phyloP scores from a whole-genome alignment of 2,329 filamentous ascomycete genomes.

The Xylaria sp. region DNA sequence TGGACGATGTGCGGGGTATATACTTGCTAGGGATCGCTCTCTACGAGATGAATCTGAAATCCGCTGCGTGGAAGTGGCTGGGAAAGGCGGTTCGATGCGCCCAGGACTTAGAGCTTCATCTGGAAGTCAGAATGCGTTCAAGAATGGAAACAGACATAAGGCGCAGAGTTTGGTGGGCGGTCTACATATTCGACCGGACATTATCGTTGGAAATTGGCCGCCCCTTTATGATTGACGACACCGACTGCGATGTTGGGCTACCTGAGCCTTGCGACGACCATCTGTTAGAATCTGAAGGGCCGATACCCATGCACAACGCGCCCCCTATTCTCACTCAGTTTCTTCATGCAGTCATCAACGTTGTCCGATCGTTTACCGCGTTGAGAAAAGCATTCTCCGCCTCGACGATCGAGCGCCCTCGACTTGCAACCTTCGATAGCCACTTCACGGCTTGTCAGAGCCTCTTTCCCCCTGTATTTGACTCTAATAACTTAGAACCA shows the following conservation, averaged over 20 bases:
- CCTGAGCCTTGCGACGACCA: slow-evolving; percentile 86
- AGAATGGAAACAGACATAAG: slow-evolving; percentile 87
- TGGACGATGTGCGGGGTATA: slow-evolving; percentile 79
- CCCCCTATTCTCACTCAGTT: slow-evolving; percentile 75
- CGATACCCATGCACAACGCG: slow-evolving; percentile 59
- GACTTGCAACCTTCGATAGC: slow-evolving; percentile 81
- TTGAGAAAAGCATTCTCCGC: slow-evolving; percentile 76
- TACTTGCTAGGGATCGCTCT: slow-evolving; percentile 82
- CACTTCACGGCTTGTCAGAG: slow-evolving; percentile 81
- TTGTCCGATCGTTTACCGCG: slow-evolving; percentile 80
- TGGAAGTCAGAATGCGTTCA: slow-evolving; percentile 77
- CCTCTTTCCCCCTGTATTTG: slow-evolving; percentile 80
- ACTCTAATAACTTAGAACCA: slow-evolving; percentile 71
- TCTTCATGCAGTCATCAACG: slow-evolving; percentile 81
- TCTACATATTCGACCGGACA: slow-evolving; percentile 88
- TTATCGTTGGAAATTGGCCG: slow-evolving; percentile 83
- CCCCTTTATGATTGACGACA: slow-evolving; percentile 84
- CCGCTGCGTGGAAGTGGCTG: slow-evolving; percentile 87
- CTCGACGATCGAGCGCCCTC: slow-evolving; percentile 72
- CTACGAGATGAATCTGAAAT: slow-evolving; percentile 86
- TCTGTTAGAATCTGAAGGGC: slow-evolving; percentile 71
- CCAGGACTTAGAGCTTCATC: slow-evolving; percentile 85
- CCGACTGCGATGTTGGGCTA: slow-evolving; percentile 85
- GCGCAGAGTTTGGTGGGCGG: slow-evolving; percentile 90
- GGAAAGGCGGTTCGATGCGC: slow-evolving; percentile 81